Evolutionary conservation across 1,139 yeast species (phyloP).

Genomic region (Spathaspora sp.): DNA sequence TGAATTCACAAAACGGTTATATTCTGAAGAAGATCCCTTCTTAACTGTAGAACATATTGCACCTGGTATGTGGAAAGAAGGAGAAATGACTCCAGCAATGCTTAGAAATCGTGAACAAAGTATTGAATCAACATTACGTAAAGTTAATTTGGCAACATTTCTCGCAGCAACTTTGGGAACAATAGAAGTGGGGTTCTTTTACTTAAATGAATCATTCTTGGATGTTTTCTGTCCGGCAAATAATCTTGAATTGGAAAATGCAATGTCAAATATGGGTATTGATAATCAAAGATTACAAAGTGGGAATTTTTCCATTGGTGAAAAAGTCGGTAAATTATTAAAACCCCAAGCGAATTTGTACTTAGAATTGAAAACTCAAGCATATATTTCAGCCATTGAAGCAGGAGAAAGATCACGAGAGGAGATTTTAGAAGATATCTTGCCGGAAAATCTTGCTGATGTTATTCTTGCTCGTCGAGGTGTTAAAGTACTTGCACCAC

Average conservation of each 20-base stretch:
- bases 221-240: constrained; percentile 78
- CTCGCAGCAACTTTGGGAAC: constrained; percentile 81
- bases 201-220: constrained; percentile 77
- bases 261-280: constrained; percentile 40
- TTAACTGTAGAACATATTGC: constrained; percentile 59
- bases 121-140: constrained; percentile 69
- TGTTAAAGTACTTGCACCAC: constrained; percentile 50
- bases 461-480: constrained; percentile 24
- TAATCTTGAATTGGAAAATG: constrained; percentile 42
- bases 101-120: constrained; percentile 62
- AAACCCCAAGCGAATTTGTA: constrained; percentile 79
- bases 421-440: constrained; percentile 73
- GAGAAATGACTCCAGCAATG: constrained; percentile 57
- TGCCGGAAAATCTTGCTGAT: constrained; percentile 66
- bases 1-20: constrained; percentile 66
- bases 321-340: constrained; percentile 55
- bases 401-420: constrained; percentile 66
- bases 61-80: constrained; percentile 67
- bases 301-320: constrained; percentile 36
- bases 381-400: constrained; percentile 84
- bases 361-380: constrained; percentile 90
- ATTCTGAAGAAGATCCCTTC: constrained; percentile 68
- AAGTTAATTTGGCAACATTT: constrained; percentile 85
- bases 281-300: constrained; percentile 37
- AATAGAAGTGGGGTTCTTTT: constrained; percentile 83